Conservation (phyloP, 2,329 filamentous ascomycete genomes). For the Phyllosticta capitalensis region DNA sequence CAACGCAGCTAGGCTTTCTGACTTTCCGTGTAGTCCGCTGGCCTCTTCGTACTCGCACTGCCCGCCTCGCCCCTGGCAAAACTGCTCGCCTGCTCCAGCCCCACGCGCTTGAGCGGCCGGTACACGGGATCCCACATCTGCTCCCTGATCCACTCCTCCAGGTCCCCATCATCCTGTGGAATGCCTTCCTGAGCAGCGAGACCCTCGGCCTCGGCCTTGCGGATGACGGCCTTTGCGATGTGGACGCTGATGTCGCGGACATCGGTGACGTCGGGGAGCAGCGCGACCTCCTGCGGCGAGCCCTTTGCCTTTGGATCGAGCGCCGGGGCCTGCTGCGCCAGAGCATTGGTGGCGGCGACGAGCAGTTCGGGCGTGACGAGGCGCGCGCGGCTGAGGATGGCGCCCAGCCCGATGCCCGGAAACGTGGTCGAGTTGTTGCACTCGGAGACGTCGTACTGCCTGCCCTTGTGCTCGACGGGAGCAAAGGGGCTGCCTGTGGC, state of each 20-base stretch:
- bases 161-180: constrained; percentile 44
- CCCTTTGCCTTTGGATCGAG: constrained; percentile 46
- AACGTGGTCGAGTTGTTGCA: constrained; percentile 86
- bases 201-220: constrained; percentile 58
- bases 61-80: constrained; percentile 52
- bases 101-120: constrained; percentile 51
- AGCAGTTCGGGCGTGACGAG: constrained; percentile 70
- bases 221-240: constrained; percentile 68
- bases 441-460: constrained; percentile 54
- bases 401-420: constrained; percentile 75
- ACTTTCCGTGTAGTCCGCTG: neutral
- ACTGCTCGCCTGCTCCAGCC: constrained; percentile 41
- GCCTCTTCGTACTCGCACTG: constrained; percentile 24
- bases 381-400: constrained; percentile 58
- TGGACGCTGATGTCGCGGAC: constrained; percentile 68
- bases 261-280: constrained; percentile 66
- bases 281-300: constrained; percentile 37
- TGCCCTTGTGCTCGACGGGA: constrained; percentile 54
- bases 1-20: neutral
- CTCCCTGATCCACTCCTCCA: constrained; percentile 63
- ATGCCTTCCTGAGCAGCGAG: constrained; percentile 57
- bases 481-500: constrained; percentile 78
- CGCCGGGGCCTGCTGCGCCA: constrained; percentile 63
- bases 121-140: constrained; percentile 76
- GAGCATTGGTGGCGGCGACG: constrained; percentile 65